phyloP scores from a whole-genome alignment of 164 flowering plant species.

The Amborella trichopoda region DNA sequence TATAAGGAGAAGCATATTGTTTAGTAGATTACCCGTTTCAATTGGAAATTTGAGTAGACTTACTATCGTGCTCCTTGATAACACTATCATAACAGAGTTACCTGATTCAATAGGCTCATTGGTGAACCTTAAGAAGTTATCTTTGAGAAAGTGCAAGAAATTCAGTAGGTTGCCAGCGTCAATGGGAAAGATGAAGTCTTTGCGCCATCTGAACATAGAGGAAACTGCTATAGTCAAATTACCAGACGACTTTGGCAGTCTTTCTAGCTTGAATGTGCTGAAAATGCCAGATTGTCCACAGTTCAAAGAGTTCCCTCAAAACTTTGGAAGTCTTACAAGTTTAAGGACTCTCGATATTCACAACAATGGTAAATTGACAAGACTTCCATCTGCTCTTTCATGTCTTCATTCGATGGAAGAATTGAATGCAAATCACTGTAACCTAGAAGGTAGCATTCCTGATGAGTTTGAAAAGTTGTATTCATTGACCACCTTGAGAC shows the following conservation, averaged over 20 bases:
- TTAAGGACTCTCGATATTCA: background rate
- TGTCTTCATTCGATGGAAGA: background rate
- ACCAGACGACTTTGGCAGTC: background rate
- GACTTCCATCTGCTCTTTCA: background rate
- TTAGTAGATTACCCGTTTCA: background rate
- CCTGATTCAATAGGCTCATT: slow-evolving; percentile 1
- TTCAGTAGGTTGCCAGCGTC: background rate
- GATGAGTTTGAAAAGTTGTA: background rate
- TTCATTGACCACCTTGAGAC: background rate
- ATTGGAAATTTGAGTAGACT: background rate
- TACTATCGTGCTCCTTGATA: background rate
- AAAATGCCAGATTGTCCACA: background rate
- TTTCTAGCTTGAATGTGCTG: background rate
- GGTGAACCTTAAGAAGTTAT: background rate
- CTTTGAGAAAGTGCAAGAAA: background rate
- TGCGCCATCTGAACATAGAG: background rate
- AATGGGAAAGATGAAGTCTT: background rate
- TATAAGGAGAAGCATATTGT: background rate
- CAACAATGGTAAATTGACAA: background rate
- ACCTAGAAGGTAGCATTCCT: background rate
- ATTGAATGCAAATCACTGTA: background rate
- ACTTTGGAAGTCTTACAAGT: slow-evolving; percentile 1
- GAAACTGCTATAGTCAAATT: background rate
- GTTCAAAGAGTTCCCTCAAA: background rate
- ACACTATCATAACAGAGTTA: background rate